Percentiles rank a stretch among this genome's conserved stretches.
phyloP scores from a whole-genome alignment of 371 early-diverging fungal genomes.

The Lichtheimia corymbifera region DNA sequence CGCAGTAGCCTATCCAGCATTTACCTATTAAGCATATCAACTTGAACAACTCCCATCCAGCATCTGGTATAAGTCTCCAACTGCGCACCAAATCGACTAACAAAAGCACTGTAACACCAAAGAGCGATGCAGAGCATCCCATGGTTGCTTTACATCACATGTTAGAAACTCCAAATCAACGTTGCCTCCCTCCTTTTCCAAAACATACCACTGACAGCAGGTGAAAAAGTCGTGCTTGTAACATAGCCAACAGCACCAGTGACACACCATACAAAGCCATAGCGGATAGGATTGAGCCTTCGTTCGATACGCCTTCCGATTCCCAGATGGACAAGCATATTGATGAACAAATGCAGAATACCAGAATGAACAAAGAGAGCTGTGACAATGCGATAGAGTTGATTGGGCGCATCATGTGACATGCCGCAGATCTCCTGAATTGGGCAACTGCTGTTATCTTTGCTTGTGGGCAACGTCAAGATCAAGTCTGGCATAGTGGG shows the following conservation, averaged over 20 bases:
- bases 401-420: constrained; percentile 54
- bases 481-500: not conserved
- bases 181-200: not conserved
- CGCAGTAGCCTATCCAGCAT: not conserved
- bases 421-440: constrained; percentile 55
- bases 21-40: constrained; percentile 28
- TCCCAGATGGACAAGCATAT: constrained; percentile 63
- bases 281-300: constrained; percentile 62
- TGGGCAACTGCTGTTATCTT: constrained; percentile 25
- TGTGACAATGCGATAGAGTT: constrained; percentile 75
- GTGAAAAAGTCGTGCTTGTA: constrained; percentile 69
- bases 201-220: constrained; percentile 17
- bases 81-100: constrained; percentile 73
- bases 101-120: constrained; percentile 70
- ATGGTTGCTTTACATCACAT: constrained; percentile 49
- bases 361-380: constrained; percentile 84
- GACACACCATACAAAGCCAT: constrained; percentile 60
- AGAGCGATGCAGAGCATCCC: constrained; percentile 79
- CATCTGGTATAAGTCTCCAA: constrained; percentile 65
- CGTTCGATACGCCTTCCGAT: constrained; percentile 69
- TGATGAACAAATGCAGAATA: constrained; percentile 73
- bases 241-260: constrained; percentile 77
- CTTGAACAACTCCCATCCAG: constrained; percentile 63
- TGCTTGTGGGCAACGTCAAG: not conserved
- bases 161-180: constrained; percentile 4